These are phyloP conservation scores for Dovyalis caffra DNA, from an alignment of 345 rosid species.

Conservation along the genomic window DNA sequence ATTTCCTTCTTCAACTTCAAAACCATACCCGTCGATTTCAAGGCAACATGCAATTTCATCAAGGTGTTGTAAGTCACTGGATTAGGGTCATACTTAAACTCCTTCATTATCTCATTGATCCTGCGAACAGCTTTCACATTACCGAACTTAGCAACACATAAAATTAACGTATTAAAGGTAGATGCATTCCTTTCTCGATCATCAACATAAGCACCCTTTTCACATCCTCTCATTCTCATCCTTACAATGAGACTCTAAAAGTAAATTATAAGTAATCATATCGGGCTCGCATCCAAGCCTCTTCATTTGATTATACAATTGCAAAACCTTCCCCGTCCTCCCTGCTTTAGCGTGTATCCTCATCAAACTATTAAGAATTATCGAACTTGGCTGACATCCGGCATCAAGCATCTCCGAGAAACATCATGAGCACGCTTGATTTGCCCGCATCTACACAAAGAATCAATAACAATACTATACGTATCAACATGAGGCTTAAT, in stretches of 20 bases:
- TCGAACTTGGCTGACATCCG: constrained; percentile 60
- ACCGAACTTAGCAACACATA: constrained; percentile 58
- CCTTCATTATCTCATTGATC: constrained; percentile 72
- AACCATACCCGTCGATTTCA: constrained; percentile 82
- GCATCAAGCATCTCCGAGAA: constrained; percentile 83
- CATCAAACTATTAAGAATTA: constrained; percentile 84
- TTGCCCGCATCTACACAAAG: constrained; percentile 75
- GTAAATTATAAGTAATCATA: constrained; percentile 65
- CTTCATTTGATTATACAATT: constrained; percentile 91
- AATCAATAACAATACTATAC: constrained; percentile 78
- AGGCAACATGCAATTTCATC: constrained; percentile 69
- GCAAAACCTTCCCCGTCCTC: constrained; percentile 79
- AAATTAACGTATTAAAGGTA: constrained; percentile 67
- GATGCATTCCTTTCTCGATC: constrained; percentile 64
- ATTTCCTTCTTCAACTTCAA: constrained; percentile 89
- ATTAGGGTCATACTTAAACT: constrained; percentile 52
- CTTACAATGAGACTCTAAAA: constrained; percentile 69
- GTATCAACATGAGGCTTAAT: constrained; percentile 76
- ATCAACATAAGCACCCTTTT: constrained; percentile 60
- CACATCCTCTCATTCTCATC: constrained; percentile 64
- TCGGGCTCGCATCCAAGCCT: constrained; percentile 60
- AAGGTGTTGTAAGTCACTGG: constrained; percentile 69
- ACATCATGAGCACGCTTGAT: constrained; percentile 83
- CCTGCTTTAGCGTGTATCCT: constrained; percentile 84
- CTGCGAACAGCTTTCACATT: constrained; percentile 82